Evolutionary conservation across 108 stramenopile species (phyloP).

Genomic region (Skeletonema grethae): DNA sequence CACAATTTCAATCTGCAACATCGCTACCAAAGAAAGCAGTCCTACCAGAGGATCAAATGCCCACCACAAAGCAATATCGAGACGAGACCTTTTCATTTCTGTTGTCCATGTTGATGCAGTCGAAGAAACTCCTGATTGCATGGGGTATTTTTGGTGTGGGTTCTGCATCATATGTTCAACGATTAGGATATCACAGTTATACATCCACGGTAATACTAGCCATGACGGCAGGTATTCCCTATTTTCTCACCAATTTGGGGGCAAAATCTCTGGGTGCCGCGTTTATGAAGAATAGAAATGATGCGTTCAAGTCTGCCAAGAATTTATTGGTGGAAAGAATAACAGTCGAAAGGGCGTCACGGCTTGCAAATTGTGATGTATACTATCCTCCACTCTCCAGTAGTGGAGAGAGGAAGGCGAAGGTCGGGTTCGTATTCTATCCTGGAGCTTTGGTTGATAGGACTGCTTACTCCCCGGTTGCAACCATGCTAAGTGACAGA

Average conservation of each 20-base stretch:
- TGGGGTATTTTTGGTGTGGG: neutral
- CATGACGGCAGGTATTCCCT: slow-evolving; percentile 26
- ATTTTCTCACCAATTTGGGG: slow-evolving; percentile 9
- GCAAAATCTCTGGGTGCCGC: slow-evolving; percentile 8
- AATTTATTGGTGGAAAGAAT: slow-evolving; percentile 48
- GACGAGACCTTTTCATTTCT: neutral
- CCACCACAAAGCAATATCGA: neutral
- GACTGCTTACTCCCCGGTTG: slow-evolving; percentile 63
- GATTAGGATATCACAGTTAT: neutral
- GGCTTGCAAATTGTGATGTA: slow-evolving; percentile 49
- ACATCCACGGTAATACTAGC: slow-evolving; percentile 3
- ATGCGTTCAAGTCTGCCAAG: slow-evolving; percentile 51
- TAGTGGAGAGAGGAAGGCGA: slow-evolving; percentile 15
- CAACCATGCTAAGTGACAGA: slow-evolving; percentile 50
- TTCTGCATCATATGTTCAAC: neutral
- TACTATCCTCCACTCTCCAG: slow-evolving; percentile 42
- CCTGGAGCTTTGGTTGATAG: slow-evolving; percentile 67
- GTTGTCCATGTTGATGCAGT: neutral
- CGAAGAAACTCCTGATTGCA: neutral
- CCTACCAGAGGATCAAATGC: slow-evolving; percentile 9
- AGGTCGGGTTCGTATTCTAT: slow-evolving; percentile 57
- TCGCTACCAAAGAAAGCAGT: neutral
- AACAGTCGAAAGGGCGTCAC: slow-evolving; percentile 38
- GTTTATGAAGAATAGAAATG: slow-evolving; percentile 36
- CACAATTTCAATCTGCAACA: neutral